A percentile compares a stretch with the other conserved stretches of the same genome.
Evolutionary conservation across 345 rosid genomes (phyloP).

Genomic region (Crucihimalaya himalaica): DNA sequence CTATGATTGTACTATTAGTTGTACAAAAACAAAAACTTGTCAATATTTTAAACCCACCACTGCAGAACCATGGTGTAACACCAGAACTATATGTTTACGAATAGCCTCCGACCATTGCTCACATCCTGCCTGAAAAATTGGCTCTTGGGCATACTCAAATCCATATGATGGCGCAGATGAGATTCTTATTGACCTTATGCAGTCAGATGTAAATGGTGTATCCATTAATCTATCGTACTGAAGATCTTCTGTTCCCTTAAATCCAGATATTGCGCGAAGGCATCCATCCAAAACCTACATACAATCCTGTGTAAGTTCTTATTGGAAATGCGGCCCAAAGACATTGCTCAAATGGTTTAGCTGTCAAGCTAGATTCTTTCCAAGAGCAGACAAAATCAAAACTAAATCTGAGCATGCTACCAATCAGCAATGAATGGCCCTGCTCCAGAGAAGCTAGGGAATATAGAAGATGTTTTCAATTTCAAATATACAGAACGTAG

Average conservation of each 20-base stretch:
- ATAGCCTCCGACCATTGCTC: conserved; percentile 77
- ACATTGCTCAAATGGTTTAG: conserved; percentile 10
- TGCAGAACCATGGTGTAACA: conserved; percentile 64
- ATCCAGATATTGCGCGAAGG: conserved; percentile 92
- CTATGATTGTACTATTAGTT: conserved; percentile 6
- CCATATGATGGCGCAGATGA: conserved; percentile 92
- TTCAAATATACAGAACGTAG: background rate
- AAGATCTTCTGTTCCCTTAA: conserved; percentile 87
- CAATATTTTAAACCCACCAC: conserved; percentile 60
- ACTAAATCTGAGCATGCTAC: conserved; percentile 19
- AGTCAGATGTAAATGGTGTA: conserved; percentile 82
- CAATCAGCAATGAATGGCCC: conserved; percentile 16
- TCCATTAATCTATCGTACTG: conserved; percentile 64
- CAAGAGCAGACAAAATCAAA: conserved; percentile 1
- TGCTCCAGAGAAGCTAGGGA: conserved; percentile 17
- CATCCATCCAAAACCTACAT: conserved; percentile 86
- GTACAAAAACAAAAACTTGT: conserved; percentile 10
- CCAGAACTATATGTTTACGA: conserved; percentile 64
- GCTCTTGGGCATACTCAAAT: conserved; percentile 48
- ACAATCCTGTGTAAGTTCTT: conserved; percentile 27
- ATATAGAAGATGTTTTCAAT: background rate
- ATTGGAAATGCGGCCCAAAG: conserved; percentile 7
- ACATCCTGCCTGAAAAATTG: conserved; percentile 50
- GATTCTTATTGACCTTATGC: conserved; percentile 64
- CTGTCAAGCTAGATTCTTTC: conserved; percentile 11